A percentile compares a stretch with the other conserved stretches of the same genome.
Conservation (phyloP, 352 stramenopile genomes). For the Phytophthora fragariaefolia region DNA sequence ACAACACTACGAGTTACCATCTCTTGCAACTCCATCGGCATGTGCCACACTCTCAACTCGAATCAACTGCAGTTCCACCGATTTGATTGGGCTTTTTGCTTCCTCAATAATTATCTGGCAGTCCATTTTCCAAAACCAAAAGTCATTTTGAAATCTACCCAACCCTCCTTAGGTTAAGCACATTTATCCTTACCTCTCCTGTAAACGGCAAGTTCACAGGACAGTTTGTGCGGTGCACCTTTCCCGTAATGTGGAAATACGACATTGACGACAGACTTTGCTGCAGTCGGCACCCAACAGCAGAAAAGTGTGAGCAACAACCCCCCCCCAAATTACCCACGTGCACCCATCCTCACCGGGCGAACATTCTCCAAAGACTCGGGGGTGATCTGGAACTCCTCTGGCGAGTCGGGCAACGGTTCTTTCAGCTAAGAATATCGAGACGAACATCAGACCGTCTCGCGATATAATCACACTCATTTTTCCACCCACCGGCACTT, state of each 20-base stretch:
- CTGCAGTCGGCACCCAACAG: constrained; percentile 28
- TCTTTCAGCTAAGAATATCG: constrained; percentile 48
- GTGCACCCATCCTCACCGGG: constrained; percentile 33
- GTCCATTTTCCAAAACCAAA: not conserved
- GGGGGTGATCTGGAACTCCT: constrained; percentile 86
- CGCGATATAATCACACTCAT: not conserved
- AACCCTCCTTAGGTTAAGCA: constrained; percentile 5
- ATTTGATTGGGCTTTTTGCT: constrained; percentile 82
- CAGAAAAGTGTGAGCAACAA: constrained; percentile 9
- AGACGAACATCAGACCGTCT: too few relatives aligned
- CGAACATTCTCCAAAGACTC: constrained; percentile 87
- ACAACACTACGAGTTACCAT: constrained; percentile 51
- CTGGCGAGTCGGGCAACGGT: constrained; percentile 63
- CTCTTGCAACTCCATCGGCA: constrained; percentile 74
- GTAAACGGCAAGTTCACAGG: constrained; percentile 91
- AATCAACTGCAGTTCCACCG: constrained; percentile 92
- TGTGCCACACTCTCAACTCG: constrained; percentile 89
- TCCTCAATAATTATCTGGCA: constrained; percentile 80
- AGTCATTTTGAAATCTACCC: not conserved
- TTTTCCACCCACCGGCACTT: constrained; percentile 69
- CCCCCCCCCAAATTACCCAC: not conserved
- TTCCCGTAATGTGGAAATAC: constrained; percentile 83
- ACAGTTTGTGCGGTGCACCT: constrained; percentile 90
- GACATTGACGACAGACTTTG: constrained; percentile 64
- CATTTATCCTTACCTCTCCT: constrained; percentile 63